Base-by-base conservation (phyloP, 805 yeast species). In the Tetrapisispora taiwanensis region DNA sequence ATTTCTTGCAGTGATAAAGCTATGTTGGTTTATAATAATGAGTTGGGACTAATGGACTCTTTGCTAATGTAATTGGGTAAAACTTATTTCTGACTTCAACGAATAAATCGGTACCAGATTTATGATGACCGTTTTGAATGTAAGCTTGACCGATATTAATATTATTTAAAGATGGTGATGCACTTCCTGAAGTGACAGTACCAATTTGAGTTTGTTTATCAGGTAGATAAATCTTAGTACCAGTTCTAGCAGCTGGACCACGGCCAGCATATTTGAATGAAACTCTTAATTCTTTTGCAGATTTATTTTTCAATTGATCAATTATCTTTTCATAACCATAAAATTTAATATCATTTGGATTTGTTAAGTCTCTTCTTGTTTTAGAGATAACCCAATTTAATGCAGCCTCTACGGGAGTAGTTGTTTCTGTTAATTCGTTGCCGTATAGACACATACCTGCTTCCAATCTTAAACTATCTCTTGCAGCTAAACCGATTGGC, bases 391-490 rank as follows among this genome's bases (percentile, higher is more conserved):
- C 75, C 98, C 98, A 92, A 41, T 88, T 74, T 52, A 92, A 73
- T 0, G 92, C 78, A 0, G 92, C 94, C 54, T 88, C 94, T 4
- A 90, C 78, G 10, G 98, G 98, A 2, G 95, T 82, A 27, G 76
- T 78, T 12, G 67, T 63, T 53, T 87, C 95, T 49, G 74, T 76
- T 55, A 92, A 72, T 65, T 92, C 98, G 61, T 88, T 84, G 2
- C 98, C 98, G 57, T 92, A 92, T 44, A 92, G 72, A 66, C 98
- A 92, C 96, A 92, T 85, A 28, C 98, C 98, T 4, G 98, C 98
- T 69, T 92, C 98, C 42, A 92, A 69, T 58, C 98, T 78, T 52
- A 92, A 72, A 10, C 97, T 85, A 63, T 92, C 98, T 65, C 98
- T 80, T 2, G 98, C 97, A n/a, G 97, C 98, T 42, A 92, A 76